Evolutionary conservation across 805 yeast genomes (phyloP).

Genomic region (Lipomyces starkeyi): DNA sequence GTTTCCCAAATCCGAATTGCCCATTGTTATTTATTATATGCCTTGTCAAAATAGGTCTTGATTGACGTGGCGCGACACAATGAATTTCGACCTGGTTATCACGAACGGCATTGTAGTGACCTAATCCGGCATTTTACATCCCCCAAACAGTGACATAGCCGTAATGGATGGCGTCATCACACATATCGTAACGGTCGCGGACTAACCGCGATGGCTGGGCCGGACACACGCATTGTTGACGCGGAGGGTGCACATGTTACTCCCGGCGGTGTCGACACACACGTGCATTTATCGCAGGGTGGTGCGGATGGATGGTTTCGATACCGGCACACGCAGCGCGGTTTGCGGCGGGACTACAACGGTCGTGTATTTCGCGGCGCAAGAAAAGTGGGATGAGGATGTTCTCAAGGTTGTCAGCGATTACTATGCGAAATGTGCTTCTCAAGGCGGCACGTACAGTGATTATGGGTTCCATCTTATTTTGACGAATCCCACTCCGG

Average conservation of each 20-base stretch:
- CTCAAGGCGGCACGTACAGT: constrained; percentile 47
- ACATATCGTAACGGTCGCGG: constrained; percentile 49
- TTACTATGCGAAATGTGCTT: constrained; percentile 44
- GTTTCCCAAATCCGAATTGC: background rate
- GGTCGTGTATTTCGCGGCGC: constrained; percentile 56
- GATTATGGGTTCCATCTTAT: constrained; percentile 59
- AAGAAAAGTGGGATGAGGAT: constrained; percentile 46
- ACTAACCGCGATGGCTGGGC: constrained; percentile 39
- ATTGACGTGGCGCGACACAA: constrained; percentile 1
- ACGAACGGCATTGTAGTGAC: constrained; percentile 41
- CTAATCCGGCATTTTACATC: constrained; percentile 32
- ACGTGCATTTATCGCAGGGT: constrained; percentile 55
- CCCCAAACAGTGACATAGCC: constrained; percentile 48
- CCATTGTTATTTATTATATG: background rate
- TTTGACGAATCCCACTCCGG: constrained; percentile 47
- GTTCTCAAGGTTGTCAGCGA: constrained; percentile 44
- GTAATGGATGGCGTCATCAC: constrained; percentile 50
- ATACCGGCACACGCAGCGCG: constrained; percentile 54
- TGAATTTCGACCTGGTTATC: constrained; percentile 39
- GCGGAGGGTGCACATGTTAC: constrained; percentile 57
- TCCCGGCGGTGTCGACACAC: constrained; percentile 60
- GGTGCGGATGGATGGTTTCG: constrained; percentile 52
- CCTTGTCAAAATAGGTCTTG: background rate
- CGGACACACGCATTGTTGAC: constrained; percentile 46
- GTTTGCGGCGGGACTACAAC: constrained; percentile 60